Evolutionary conservation across 1,284 basidiomycete species (phyloP).

Genomic region (Cystobasidium sp.): DNA sequence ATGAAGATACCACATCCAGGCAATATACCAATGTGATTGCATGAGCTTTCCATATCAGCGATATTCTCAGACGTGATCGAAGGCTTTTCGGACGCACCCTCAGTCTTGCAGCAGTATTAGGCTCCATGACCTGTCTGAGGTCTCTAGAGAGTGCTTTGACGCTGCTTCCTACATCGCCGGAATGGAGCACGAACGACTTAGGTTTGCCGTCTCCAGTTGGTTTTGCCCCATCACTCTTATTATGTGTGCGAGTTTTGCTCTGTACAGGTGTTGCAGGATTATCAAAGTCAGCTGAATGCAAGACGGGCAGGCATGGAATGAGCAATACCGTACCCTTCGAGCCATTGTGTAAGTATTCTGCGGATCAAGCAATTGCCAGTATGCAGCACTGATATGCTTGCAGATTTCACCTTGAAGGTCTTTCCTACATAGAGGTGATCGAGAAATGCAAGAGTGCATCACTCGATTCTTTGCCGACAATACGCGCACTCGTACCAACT

Average conservation of each 20-base stretch:
- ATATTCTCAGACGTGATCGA: slow-evolving; percentile 2
- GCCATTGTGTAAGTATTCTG: slow-evolving; percentile 12
- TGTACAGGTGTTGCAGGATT: not conserved
- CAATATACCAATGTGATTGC: not conserved
- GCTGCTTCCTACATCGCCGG: slow-evolving; percentile 88
- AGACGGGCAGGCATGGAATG: not conserved
- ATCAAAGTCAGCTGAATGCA: no score
- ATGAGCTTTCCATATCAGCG: not conserved
- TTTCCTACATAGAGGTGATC: not conserved
- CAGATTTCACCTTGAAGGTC: not conserved
- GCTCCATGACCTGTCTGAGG: slow-evolving; percentile 94
- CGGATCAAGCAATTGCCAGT: not conserved
- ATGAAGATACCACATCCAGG: slow-evolving; percentile 28
- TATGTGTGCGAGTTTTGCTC: slow-evolving; percentile 45
- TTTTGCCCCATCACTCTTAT: slow-evolving; percentile 32
- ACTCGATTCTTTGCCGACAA: not conserved
- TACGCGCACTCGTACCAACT: not conserved
- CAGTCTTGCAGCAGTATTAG: slow-evolving; percentile 90
- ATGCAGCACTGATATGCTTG: not conserved
- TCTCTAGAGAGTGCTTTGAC: slow-evolving; percentile 87
- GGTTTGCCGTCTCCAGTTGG: slow-evolving; percentile 53
- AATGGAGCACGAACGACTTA: slow-evolving; percentile 82
- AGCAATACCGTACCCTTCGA: not conserved
- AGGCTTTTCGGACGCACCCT: slow-evolving; percentile 64
- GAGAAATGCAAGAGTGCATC: slow-evolving; percentile 2